Evolutionary conservation across 148 eudicot genomes (phyloP), one percentile per base, ranked within the genome.

Genomic region (Cornus suecica): DNA sequence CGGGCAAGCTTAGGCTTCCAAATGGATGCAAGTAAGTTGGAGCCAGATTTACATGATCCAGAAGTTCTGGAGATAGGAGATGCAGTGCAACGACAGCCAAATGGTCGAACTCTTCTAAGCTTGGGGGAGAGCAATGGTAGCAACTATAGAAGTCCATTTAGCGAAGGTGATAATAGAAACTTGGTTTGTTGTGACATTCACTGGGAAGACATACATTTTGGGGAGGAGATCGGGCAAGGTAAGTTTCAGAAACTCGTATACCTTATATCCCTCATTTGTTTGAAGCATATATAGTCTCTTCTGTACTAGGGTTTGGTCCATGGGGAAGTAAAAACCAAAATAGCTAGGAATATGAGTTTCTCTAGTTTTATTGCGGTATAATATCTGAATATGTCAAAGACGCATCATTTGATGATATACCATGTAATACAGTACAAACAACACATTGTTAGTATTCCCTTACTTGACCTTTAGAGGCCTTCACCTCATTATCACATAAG

Each of bases 211-310:
- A 74, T 93, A 56, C 80, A 84, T 41, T 48, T 93, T 80, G 82
- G 80, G 34, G 96, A 91, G 82, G 91, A 89, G 83, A 65, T 93
- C 68, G 97, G 94, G 29, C 94, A 88, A 87, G 98, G 98, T 93
- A 84, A 78, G 34, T 14, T 11, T 32, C 51, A 26, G 62, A 18
- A 24, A 64, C 30, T 77, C 10, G 15, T 68, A 24, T 69, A 23
- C 71, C 23, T 9, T 42, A 67, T 22, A 3, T n/a, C 23, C 23
- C 18, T 66, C 62, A 58, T 18, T 18, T 30, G 69, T 66, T 29
- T 30, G 42, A 31, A 58, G 62, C 62, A 1, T 66, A 20, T 67
- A 34, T 22, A 30, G 23, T 5, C 26, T 37, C 51, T 32, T 67
- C 42, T 68, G 6, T 42, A 68, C 29, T 23, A 24, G 11, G 42